Percentiles rank a stretch among this genome's conserved stretches.
Evolutionary conservation across 768 basidiomycete genomes (phyloP).

Genomic region (Leccinum longicurvipes): DNA sequence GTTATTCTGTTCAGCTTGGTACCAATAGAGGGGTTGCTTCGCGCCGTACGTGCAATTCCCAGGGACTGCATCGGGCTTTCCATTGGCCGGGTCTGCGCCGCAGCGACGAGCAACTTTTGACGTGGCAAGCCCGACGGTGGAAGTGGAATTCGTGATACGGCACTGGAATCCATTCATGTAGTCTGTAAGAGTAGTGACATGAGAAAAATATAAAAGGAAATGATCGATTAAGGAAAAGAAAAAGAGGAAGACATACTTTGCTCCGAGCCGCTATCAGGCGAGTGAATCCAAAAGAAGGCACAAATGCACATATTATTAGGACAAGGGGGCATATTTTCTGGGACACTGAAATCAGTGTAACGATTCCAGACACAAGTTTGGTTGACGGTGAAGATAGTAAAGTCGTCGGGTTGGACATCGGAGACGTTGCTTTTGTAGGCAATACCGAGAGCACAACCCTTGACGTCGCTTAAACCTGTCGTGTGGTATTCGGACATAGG

Average conservation of each 20-base stretch:
- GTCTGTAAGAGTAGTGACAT: conserved; percentile 32
- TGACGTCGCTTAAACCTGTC: conserved; percentile 47
- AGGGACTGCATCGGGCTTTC: conserved; percentile 40
- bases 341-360: conserved; percentile 68
- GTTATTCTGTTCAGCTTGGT: conserved; percentile 58
- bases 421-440: conserved; percentile 66
- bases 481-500: conserved; percentile 51
- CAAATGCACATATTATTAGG: conserved; percentile 62
- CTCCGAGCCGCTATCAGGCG: conserved; percentile 55
- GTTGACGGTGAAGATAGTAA: conserved; percentile 72
- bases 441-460: conserved; percentile 69
- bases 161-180: conserved; percentile 79
- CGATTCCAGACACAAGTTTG: conserved; percentile 73
- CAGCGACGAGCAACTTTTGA: conserved; percentile 64
- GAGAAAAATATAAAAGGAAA: neutral
- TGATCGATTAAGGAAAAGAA: neutral
- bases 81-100: conserved; percentile 51
- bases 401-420: conserved; percentile 61
- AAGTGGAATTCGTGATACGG: conserved; percentile 52
- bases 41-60: conserved; percentile 73
- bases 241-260: conserved; percentile 45
- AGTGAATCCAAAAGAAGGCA: conserved; percentile 74
- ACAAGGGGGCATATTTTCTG: conserved; percentile 64
- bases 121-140: conserved; percentile 48
- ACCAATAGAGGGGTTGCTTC: conserved; percentile 71